These are phyloP conservation scores for Globisporangium spiculum DNA, from an alignment of 352 stramenopile genomes.

Conservation along the genomic window DNA sequence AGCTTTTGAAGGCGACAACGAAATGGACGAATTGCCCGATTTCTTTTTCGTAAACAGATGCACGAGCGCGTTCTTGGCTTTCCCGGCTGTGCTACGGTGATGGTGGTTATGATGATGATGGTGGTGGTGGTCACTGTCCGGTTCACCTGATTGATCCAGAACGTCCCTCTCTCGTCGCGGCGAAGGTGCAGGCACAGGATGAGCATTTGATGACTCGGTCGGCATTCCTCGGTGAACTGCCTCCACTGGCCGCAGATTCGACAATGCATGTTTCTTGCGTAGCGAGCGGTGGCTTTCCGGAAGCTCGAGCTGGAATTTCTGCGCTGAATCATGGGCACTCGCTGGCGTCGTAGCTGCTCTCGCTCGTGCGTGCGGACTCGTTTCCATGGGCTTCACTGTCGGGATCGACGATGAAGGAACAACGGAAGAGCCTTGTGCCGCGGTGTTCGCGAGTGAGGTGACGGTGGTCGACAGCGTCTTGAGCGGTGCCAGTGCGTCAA, in stretches of 20 bases:
- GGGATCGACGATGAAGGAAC: constrained; percentile 15
- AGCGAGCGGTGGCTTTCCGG: constrained; percentile 42
- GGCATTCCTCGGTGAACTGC: background rate
- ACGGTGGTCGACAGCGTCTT: constrained; percentile 41
- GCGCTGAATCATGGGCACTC: constrained; percentile 10
- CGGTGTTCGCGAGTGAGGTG: constrained; percentile 26
- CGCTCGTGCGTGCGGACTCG: constrained; percentile 14
- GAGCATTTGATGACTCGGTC: background rate
- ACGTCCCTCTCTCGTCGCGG: background rate
- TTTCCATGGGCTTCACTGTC: constrained; percentile 14
- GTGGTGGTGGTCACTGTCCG: background rate
- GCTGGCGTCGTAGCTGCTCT: constrained; percentile 8
- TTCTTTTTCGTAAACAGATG: constrained; percentile 25
- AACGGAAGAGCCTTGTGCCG: constrained; percentile 5
- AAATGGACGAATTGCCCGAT: background rate
- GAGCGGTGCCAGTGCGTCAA: constrained; percentile 65
- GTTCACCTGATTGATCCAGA: background rate
- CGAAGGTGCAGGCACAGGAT: background rate
- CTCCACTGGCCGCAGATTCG: constrained; percentile 7
- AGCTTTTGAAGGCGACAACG: constrained; percentile 11
- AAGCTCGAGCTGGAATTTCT: constrained; percentile 44
- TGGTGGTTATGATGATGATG: background rate
- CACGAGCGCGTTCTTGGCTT: constrained; percentile 23
- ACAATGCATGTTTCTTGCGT: constrained; percentile 28
- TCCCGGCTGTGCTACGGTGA: constrained; percentile 17